These are phyloP conservation scores for Barnettozyma populi DNA, from an alignment of 805 yeast genomes.

Conservation along the genomic window DNA sequence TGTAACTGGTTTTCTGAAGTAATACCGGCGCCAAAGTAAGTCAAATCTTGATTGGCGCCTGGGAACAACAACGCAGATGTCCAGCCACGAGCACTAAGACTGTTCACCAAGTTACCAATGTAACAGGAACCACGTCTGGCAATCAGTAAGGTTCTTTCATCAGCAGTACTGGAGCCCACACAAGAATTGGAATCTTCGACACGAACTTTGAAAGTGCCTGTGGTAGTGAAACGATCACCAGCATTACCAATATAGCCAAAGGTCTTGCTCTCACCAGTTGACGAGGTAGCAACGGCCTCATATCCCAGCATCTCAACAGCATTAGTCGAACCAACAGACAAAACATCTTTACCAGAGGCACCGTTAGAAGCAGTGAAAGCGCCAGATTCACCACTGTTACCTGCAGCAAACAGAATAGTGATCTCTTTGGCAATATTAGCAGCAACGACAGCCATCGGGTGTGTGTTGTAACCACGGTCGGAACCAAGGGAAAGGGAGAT, in stretches of 20 bases:
- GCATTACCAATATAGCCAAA: slow-evolving; percentile 8
- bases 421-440: slow-evolving; percentile 10
- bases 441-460: slow-evolving; percentile 12
- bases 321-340: slow-evolving; percentile 13
- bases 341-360: slow-evolving; percentile 11
- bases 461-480: slow-evolving; percentile 10
- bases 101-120: background rate
- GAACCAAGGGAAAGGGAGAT: slow-evolving; percentile 14
- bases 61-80: background rate
- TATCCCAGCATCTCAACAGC: slow-evolving; percentile 10
- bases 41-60: background rate
- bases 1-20: background rate
- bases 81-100: background rate
- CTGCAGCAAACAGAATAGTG: slow-evolving; percentile 15
- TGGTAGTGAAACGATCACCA: background rate
- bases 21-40: background rate
- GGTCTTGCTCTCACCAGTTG: slow-evolving; percentile 7
- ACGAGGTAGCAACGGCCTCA: slow-evolving; percentile 7
- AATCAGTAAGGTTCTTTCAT: slow-evolving; percentile 3
- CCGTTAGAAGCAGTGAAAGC: slow-evolving; percentile 13
- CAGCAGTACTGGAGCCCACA: background rate
- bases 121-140: slow-evolving; percentile 8
- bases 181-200: slow-evolving; percentile 7
- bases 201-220: slow-evolving; percentile 7
- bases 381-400: slow-evolving; percentile 14